phyloP scores from a whole-genome alignment of 2,329 filamentous ascomycete genomes.

The Chrysoporthe puriensis region DNA sequence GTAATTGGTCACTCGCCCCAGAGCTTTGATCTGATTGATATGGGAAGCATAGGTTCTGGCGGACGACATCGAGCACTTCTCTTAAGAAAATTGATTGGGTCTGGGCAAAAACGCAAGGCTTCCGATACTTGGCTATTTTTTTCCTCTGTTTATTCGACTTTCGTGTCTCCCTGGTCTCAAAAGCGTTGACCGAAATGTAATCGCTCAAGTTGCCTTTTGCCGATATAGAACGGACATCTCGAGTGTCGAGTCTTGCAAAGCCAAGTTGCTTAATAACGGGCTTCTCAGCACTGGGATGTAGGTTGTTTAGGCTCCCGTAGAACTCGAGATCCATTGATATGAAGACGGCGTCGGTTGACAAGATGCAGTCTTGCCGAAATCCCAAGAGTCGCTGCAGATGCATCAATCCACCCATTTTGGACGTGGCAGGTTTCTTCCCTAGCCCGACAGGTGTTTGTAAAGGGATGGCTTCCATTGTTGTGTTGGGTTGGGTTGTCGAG shows the following conservation, averaged over 20 bases:
- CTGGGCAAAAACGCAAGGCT: neutral
- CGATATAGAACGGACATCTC: conserved; percentile 4
- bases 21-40: neutral
- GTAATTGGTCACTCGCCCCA: neutral
- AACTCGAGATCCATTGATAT: conserved; percentile 21
- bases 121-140: neutral
- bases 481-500: neutral
- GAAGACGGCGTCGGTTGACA: conserved; percentile 22
- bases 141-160: neutral
- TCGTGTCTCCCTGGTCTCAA: neutral
- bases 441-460: neutral
- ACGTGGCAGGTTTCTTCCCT: neutral
- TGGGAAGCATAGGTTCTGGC: neutral
- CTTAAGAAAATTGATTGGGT: neutral
- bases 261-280: neutral
- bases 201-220: neutral
- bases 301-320: conserved; percentile 6
- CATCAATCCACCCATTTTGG: neutral
- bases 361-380: conserved; percentile 13
- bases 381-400: conserved; percentile 23
- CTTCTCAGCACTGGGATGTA: conserved; percentile 1
- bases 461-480: neutral
- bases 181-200: neutral
- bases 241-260: conserved; percentile 11
- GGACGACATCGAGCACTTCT: neutral